Evolutionary conservation across 306 rosid genomes (phyloP), one percentile per base, ranked within the genome.

Genomic region (Begonia masoniana): DNA sequence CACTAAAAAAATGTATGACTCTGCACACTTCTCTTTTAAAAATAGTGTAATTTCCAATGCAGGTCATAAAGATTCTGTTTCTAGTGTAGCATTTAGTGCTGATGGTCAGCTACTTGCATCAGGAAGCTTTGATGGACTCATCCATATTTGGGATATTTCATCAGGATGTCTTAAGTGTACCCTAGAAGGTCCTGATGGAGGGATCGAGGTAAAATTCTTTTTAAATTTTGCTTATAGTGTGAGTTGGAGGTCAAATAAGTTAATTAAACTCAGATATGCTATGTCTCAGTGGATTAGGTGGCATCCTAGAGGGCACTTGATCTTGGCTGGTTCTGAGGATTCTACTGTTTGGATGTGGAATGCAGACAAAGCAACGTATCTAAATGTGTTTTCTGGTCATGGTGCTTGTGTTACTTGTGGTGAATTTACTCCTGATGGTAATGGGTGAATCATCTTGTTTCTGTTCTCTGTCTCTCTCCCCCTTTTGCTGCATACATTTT

Each of bases 361-460:
- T 77, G 78, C 82, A 13, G 85, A 83, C 64, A 76, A 15, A 47
- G 77, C 67, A 8, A 63, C 68, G 62, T 75, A 64, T 61, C 81
- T 77, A 60, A 74, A 77, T 51, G 67, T 70, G 57, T 86, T 83
- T 77, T 47, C 74, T 39, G 99, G 99, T 57, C 99, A 91, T 58
- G 85, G 76, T 21, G 55, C 70, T n/a, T 77, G 72, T 26, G 99
- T 91, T 62, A 81, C 82, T 17, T 91, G 96, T 53, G 96, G 99
- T 57, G 92, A 86, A 65, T 91, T 91, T 73, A 91, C 99, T 56
- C 99, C 88, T 10, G 92, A 91, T 83, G 99, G 96, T 86, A 83
- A 46, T 58, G 1, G 48, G 49, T 59, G 31, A 13, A 65, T 68
- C 68, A 70, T 71, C 56, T 41, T 31, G 39, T 51, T n/a, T 17